phyloP scores from a whole-genome alignment of 257 asterid genomes.

The Solanum raphanifolium region DNA sequence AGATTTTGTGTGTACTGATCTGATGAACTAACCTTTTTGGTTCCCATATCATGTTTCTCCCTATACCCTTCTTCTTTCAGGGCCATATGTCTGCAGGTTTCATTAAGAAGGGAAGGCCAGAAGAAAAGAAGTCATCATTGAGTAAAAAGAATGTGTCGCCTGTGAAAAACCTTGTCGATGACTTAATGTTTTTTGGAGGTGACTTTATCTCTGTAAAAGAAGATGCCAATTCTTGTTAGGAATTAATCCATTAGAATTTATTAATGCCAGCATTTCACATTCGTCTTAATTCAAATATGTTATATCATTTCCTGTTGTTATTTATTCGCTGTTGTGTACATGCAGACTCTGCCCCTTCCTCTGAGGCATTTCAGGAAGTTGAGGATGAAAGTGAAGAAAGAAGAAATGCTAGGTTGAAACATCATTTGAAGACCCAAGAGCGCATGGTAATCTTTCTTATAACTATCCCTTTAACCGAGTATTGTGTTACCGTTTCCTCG shows the following conservation, averaged over 20 bases:
- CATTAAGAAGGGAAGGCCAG: constrained; percentile 26
- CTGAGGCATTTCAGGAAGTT: constrained; percentile 59
- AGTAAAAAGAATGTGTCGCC: constrained; percentile 22
- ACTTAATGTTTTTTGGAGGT: constrained; percentile 66
- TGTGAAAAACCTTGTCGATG: constrained; percentile 23
- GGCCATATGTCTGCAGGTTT: constrained; percentile 42
- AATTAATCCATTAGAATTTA: not conserved
- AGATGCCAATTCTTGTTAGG: not conserved
- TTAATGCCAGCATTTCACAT: not conserved
- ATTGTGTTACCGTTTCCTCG: not conserved
- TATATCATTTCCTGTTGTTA: not conserved
- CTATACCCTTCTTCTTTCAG: constrained; percentile 23
- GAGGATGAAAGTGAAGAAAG: constrained; percentile 78
- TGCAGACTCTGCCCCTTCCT: constrained; percentile 58
- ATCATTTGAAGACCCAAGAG: constrained; percentile 48
- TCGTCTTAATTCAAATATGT: not conserved
- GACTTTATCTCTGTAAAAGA: not conserved
- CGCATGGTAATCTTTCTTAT: constrained; percentile 48
- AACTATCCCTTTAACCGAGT: not conserved
- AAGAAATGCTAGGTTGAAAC: constrained; percentile 62
- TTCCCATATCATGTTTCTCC: not conserved
- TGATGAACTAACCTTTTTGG: not conserved
- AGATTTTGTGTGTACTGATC: not conserved
- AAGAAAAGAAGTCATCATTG: constrained; percentile 26
- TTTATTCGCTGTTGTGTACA: not conserved